phyloP scores from a whole-genome alignment of 768 basidiomycete species.

The Myochromella boudieri region DNA sequence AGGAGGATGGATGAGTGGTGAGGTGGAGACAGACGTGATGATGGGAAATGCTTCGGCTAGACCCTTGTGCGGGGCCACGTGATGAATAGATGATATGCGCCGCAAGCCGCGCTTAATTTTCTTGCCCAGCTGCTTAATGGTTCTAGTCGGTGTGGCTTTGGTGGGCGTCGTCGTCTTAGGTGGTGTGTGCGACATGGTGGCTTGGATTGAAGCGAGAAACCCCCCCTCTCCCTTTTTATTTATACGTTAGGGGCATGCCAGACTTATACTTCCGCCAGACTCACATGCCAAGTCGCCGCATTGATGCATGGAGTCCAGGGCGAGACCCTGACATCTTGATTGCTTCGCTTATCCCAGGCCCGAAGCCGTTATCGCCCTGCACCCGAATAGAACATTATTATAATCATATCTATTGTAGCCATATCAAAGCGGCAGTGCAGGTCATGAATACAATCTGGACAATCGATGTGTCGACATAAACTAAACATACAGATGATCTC shows the following conservation, averaged over 20 bases:
- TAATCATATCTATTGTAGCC: slow-evolving; percentile 18
- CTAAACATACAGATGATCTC: slow-evolving; percentile 1
- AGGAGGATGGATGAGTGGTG: slow-evolving; percentile 43
- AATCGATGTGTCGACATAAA: slow-evolving; percentile 8
- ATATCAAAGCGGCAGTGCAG: slow-evolving; percentile 21
- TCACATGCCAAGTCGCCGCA: not conserved
- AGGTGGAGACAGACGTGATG: slow-evolving; percentile 24
- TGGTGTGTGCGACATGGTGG: slow-evolving; percentile 8
- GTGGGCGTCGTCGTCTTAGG: not conserved
- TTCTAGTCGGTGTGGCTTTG: slow-evolving; percentile 17
- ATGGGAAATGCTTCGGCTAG: slow-evolving; percentile 20
- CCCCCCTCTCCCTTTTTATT: slow-evolving; percentile 16
- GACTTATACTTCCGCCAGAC: slow-evolving; percentile 4
- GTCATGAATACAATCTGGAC: slow-evolving; percentile 25
- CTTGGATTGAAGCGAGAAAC: not conserved
- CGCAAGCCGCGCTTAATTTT: slow-evolving; percentile 21
- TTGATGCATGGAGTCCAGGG: slow-evolving; percentile 8
- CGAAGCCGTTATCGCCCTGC: too few relatives aligned
- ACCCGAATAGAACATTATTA: slow-evolving; percentile 10
- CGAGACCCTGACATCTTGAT: too few relatives aligned
- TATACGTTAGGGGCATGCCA: slow-evolving; percentile 1
- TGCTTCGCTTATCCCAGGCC: too few relatives aligned
- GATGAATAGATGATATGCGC: slow-evolving; percentile 10
- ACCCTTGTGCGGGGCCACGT: slow-evolving; percentile 20
- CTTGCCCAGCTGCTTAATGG: slow-evolving; percentile 22